These are phyloP conservation scores for Pyrus betulifolia DNA, from an alignment of 306 rosid genomes.

Conservation along the genomic window DNA sequence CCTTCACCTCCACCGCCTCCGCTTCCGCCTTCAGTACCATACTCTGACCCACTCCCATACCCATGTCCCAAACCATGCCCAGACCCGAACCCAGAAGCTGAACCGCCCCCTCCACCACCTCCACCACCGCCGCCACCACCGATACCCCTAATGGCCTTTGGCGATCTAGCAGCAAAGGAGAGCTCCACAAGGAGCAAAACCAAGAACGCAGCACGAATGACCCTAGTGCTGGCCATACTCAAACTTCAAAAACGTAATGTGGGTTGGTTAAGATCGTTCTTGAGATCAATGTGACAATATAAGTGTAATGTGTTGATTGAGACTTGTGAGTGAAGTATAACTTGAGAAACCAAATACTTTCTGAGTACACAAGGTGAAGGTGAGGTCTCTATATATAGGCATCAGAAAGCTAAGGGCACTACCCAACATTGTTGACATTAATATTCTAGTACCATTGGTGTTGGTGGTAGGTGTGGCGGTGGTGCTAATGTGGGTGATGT, in stretches of 20 bases:
- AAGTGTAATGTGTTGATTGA: not conserved
- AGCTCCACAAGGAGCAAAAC: conserved; percentile 51
- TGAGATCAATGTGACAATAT: not conserved
- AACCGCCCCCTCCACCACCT: conserved; percentile 18
- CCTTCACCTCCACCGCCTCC: conserved; percentile 47
- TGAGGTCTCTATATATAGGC: conserved; percentile 46
- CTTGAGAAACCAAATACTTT: not conserved
- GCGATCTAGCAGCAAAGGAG: conserved; percentile 46
- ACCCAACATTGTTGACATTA: not conserved
- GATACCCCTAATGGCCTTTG: not conserved
- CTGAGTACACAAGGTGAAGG: conserved; percentile 17
- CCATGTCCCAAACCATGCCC: conserved; percentile 50
- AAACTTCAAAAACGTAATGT: conserved; percentile 11
- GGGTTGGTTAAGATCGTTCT: not conserved
- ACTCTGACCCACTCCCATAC: conserved; percentile 42
- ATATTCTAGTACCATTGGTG: conserved; percentile 39
- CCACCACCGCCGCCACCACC: conserved; percentile 15
- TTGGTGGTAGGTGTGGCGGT: conserved; percentile 20
- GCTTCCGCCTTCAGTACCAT: conserved; percentile 30
- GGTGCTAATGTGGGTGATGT: not conserved
- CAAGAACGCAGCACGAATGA: conserved; percentile 42
- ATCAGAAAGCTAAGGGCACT: not conserved
- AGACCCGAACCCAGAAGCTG: conserved; percentile 12
- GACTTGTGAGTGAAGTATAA: not conserved
- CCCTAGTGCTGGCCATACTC: conserved; percentile 46